These are phyloP conservation scores for Pezicula radicicola DNA, from an alignment of 2,329 filamentous ascomycete genomes.

Conservation along the genomic window DNA sequence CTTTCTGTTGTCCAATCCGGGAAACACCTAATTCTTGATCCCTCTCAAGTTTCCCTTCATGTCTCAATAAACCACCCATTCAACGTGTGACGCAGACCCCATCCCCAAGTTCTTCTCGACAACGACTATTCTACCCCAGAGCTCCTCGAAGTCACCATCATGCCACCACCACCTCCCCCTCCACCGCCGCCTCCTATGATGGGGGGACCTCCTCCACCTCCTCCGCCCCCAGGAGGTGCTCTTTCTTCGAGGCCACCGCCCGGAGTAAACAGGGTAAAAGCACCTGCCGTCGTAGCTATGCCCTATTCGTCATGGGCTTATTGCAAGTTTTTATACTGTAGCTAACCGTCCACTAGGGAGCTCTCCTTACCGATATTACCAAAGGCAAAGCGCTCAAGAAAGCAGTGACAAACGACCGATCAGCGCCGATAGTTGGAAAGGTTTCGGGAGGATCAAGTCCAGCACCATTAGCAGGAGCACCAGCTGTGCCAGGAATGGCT, in stretches of 20 bases:
- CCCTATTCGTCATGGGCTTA: conserved; percentile 15
- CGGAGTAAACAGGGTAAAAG: conserved; percentile 60
- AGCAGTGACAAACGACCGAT: conserved; percentile 87
- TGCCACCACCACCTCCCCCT: conserved; percentile 65
- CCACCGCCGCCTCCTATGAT: conserved; percentile 56
- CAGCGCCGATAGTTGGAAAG: conserved; percentile 68
- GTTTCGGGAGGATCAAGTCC: conserved; percentile 51
- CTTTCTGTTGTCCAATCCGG: no score
- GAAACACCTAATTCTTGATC: no score
- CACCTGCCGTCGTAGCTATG: conserved; percentile 16
- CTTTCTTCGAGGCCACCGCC: conserved; percentile 57
- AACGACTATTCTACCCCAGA: neutral
- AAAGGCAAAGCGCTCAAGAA: conserved; percentile 83
- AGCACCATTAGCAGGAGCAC: conserved; percentile 70
- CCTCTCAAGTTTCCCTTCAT: no score
- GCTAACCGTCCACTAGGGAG: conserved; percentile 56
- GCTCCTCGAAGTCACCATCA: conserved; percentile 13
- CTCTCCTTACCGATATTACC: conserved; percentile 81
- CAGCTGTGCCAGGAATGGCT: conserved; percentile 68
- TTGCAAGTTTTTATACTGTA: conserved; percentile 13
- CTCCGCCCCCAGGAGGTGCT: conserved; percentile 59
- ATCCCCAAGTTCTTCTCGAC: no score
- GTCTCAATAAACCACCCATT: no score
- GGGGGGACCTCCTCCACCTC: conserved; percentile 60
- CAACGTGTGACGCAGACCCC: no score